phyloP scores from a whole-genome alignment of 306 rosid genomes.

The Fragaria nilgerrensis region DNA sequence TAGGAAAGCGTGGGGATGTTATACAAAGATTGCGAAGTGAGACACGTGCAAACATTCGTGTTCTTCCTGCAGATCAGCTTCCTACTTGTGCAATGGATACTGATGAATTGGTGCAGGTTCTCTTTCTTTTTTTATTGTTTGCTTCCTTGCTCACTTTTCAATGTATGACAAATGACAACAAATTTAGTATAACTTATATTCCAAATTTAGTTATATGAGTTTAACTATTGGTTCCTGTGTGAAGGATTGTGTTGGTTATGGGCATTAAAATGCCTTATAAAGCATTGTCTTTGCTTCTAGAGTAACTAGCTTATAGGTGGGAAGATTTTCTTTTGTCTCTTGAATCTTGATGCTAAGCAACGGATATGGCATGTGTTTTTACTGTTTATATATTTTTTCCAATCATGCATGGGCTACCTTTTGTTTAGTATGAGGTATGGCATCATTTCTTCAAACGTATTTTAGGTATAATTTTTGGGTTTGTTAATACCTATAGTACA shows the following conservation, averaged over 20 bases:
- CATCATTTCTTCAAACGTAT: background rate
- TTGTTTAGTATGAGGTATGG: background rate
- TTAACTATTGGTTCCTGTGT: background rate
- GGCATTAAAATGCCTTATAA: background rate
- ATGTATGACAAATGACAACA: background rate
- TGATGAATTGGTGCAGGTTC: constrained; percentile 43
- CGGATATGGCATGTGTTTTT: background rate
- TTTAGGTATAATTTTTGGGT: background rate
- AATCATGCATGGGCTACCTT: background rate
- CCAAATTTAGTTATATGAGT: background rate
- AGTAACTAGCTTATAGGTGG: background rate
- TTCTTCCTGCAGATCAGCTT: constrained; percentile 37
- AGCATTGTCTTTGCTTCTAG: background rate
- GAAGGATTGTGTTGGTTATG: background rate
- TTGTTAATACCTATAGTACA: background rate
- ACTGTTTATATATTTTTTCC: background rate
- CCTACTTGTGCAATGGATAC: constrained; percentile 37
- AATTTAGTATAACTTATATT: background rate
- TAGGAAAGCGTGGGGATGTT: constrained; percentile 39
- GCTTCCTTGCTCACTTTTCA: background rate
- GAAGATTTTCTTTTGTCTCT: background rate
- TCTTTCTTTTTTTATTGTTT: background rate
- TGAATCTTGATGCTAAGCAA: background rate
- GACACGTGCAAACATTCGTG: constrained; percentile 36
- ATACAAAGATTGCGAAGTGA: constrained; percentile 36